Evolutionary conservation across 768 basidiomycete species (phyloP), one percentile per base, ranked within the genome.

Genomic region (Asterophora parasitica): DNA sequence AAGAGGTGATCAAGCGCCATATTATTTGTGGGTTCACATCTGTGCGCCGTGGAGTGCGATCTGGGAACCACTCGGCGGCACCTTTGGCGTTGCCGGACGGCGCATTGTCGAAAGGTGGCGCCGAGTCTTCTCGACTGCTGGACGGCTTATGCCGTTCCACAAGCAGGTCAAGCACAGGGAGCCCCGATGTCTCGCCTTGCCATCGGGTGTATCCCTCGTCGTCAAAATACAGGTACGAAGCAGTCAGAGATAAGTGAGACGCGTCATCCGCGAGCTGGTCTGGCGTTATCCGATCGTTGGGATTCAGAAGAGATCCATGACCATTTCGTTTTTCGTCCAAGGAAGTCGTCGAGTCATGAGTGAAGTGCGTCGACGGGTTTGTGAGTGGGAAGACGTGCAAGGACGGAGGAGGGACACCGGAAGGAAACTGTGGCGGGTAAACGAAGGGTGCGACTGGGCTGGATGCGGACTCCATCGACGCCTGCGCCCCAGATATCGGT

Each of bases 101-200:
- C 4, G 61, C 49, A 4, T 66, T 61, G 11, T 61, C 40, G 15
- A 53, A 52, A 19, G 60, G 44, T 30, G 59, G 59, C 44, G 63
- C 54, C 35, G 56, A 46, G 39, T 56, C 46, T 32, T 65, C 58
- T 50, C 54, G 58, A 49, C 60, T 58, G 30, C 51, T 59, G 48
- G 71, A 59, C 8, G 70, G 65, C 5, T 73, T 67, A 54, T 85
- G 83, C 30, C 81, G 76, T 60, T 92, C 90, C 23, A 90, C 79
- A 20, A 96, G 71, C 7, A 91, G 68, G 62, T 94, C 89, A 20
- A 94, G 77, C 4, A 95, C 77, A 4, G 93, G 93, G 0, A 95
- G 77, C 19, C 93, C 92, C 3, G 92, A 94, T 0, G 91, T 91
- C 58, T 94, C 92, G 26, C 93, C 92, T 68, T 92, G 89, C 89